Conservation (phyloP, 1,139 yeast species). For the Nakaseomyces nivariensis region DNA sequence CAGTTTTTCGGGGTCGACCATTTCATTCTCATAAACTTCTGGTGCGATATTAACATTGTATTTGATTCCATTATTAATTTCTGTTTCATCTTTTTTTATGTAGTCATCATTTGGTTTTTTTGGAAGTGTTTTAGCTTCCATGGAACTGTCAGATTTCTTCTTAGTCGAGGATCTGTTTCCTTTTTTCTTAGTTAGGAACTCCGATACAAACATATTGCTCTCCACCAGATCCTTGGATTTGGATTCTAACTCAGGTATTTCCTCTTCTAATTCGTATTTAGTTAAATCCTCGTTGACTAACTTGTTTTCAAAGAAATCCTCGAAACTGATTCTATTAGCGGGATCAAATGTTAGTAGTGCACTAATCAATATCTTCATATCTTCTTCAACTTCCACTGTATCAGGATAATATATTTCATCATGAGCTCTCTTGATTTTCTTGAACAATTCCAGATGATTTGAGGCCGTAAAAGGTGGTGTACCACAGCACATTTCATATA, state of each 20-base stretch:
- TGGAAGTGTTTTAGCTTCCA: neutral
- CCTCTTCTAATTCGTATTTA: slow-evolving; percentile 28
- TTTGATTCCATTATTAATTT: neutral
- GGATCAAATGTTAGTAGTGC: slow-evolving; percentile 76
- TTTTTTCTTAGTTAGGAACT: slow-evolving; percentile 37
- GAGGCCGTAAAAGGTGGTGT: slow-evolving; percentile 91
- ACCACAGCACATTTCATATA: slow-evolving; percentile 91
- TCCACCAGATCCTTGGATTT: slow-evolving; percentile 54
- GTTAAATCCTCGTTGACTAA: slow-evolving; percentile 31
- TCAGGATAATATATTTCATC: slow-evolving; percentile 71
- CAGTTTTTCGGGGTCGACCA: slow-evolving; percentile 1
- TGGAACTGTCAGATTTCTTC: neutral
- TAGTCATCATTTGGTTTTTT: neutral
- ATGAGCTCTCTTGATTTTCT: slow-evolving; percentile 71
- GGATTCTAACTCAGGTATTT: slow-evolving; percentile 40
- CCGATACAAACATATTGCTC: slow-evolving; percentile 65
- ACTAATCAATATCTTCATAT: slow-evolving; percentile 59
- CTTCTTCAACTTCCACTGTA: slow-evolving; percentile 36
- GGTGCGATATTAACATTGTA: slow-evolving; percentile 1
- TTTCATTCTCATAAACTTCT: slow-evolving; percentile 1
- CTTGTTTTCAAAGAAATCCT: slow-evolving; percentile 65
- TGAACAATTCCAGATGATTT: slow-evolving; percentile 80
- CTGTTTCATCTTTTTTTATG: neutral
- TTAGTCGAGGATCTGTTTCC: neutral
- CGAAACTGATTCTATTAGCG: slow-evolving; percentile 75